These are phyloP conservation scores for Talaromyces ruber DNA, from an alignment of 495 filamentous ascomycete genomes.

Conservation along the genomic window DNA sequence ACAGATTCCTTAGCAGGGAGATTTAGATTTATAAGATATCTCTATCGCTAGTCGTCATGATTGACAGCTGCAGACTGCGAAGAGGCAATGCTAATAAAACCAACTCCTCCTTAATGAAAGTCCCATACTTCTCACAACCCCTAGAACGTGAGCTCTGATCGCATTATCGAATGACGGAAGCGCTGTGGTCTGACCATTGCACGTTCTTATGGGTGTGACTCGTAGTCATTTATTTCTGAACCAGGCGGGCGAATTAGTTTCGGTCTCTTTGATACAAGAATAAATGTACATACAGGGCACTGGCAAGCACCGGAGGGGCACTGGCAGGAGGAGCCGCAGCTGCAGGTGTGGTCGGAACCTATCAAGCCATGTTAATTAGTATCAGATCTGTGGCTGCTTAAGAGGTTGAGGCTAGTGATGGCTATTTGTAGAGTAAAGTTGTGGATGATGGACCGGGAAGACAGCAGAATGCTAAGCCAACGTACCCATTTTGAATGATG, in stretches of 20 bases:
- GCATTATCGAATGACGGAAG: neutral
- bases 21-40: neutral
- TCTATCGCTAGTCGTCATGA: neutral
- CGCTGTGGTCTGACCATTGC: neutral
- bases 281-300: neutral
- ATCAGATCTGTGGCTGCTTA: neutral
- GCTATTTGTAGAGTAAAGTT: neutral
- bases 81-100: neutral
- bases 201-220: neutral
- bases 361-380: neutral
- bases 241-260: neutral
- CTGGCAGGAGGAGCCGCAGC: conserved; percentile 3
- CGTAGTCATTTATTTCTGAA: neutral
- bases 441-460: neutral
- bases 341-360: conserved; percentile 4
- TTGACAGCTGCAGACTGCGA: neutral
- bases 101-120: neutral
- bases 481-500: neutral
- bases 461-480: neutral
- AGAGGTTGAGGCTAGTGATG: neutral
- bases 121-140: neutral
- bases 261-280: neutral
- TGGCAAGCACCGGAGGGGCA: neutral
- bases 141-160: neutral
- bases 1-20: neutral